phyloP scores from a whole-genome alignment of 2,329 filamentous ascomycete species.

The Arachnomyces sp. region DNA sequence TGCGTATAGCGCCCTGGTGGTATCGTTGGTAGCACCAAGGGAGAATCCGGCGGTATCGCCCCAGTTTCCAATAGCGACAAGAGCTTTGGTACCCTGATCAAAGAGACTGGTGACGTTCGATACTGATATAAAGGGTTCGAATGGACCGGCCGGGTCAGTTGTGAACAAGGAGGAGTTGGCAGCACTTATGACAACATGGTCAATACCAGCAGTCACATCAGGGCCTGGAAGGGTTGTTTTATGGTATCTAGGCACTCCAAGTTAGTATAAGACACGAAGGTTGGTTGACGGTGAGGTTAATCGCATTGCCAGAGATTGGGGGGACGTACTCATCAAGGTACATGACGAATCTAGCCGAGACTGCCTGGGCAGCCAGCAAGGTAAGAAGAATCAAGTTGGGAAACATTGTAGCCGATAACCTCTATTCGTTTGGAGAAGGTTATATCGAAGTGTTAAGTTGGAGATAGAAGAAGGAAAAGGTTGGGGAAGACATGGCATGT shows the following conservation, averaged over 20 bases:
- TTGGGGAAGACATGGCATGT: too few relatives aligned
- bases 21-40: constrained; percentile 45
- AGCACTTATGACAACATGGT: constrained; percentile 51
- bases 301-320: not conserved
- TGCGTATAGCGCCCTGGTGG: constrained; percentile 52
- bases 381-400: too few relatives aligned
- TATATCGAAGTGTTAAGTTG: too few relatives aligned
- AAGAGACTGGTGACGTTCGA: too few relatives aligned
- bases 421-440: too few relatives aligned
- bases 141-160: constrained; percentile 41
- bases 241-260: constrained; percentile 32
- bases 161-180: constrained; percentile 47
- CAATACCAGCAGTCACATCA: constrained; percentile 38
- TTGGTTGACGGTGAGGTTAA: too few relatives aligned
- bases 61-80: constrained; percentile 70
- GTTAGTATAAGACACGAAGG: not conserved
- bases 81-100: constrained; percentile 50
- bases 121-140: constrained; percentile 39
- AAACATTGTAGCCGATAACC: too few relatives aligned
- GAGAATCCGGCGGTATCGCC: constrained; percentile 54
- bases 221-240: constrained; percentile 26
- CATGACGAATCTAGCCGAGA: constrained; percentile 31
- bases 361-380: constrained; percentile 24
- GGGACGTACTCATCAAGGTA: constrained; percentile 42
- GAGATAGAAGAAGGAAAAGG: too few relatives aligned